Evolutionary conservation across 192 early-diverging fungal genomes (phyloP), one percentile per base, ranked within the genome.

Genomic region (Backusella tuberculispora): DNA sequence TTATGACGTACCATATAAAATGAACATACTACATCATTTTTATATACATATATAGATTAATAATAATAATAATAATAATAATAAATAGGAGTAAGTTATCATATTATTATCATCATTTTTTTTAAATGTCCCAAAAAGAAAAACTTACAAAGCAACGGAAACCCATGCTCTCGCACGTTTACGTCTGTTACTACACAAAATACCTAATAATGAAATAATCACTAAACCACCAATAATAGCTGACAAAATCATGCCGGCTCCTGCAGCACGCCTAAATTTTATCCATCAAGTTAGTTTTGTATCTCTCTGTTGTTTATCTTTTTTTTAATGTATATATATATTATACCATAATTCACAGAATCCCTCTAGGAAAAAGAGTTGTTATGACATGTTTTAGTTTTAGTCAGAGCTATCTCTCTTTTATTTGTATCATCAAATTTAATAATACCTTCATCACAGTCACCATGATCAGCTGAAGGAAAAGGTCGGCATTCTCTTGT

Each of bases 341-440:
- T 19, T 7, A 26, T 72, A 72, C 79, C 79, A 80, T 29, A 80
- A 45, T 21, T 80, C 79, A 74, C 79, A 80, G 41, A 75, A 80
- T 26, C 74, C 75, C 9, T 80, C 79, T 80, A 74, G n/a, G 38
- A 47, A 2, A 40, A 14, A 66, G 24, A 66, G 53, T 43, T 43
- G 8, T 19, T 60, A 40, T 42, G n/a, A 66, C 9, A 26, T 26
- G 9, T 47, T 43, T 72, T n/a, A 10, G 24, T 53, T 46, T 5
- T 46, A 46, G 7, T 7, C 5, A 7, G 21, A 65, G n/a, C 3
- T 24, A 19, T 48, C 12, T 42, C 6, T 12, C 24, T 2, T 8
- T 19, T 34, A 66, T 40, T 76, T 76, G 24, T 60, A 60, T 29
- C 53, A 24, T 60, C 21, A 24, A 26, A 24, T 12, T 24, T 21